Evolutionary conservation across 2,329 filamentous ascomycete species (phyloP), one percentile per base, ranked within the genome.

Genomic region (Blastomyces percursus): DNA sequence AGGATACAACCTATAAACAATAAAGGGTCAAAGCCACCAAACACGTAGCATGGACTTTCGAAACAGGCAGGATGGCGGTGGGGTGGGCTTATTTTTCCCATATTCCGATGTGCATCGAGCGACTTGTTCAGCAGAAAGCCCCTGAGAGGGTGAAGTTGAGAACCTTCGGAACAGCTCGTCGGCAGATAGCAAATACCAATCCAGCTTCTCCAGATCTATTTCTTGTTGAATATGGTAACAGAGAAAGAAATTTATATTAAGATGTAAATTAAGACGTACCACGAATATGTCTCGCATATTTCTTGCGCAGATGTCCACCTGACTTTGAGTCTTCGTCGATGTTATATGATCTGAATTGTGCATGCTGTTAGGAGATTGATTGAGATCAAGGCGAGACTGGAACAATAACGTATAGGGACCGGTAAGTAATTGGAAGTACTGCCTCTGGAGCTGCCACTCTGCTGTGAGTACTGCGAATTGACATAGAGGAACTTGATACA

Each of bases 1-100:
- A 92, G 80, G 44, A 91, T 82, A 24, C 82, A 79, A 21, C 87
- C 88, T 2, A 86, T 70, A 7, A 91, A 80, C 3, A 92, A 79
- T 59, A 93, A 84, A 1, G 84, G 80, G 2, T 89, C 88, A 67
- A 92, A 93, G 1, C 89, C 89, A 66, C 86, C 86, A 76, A 91
- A 91, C 68, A 91, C 85, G 74, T 92, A 92, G 21, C 42, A 86
- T 74, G 5, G 85, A 80, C 64, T 83, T 84, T 52, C 78, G 77
- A 54, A 85, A 71, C 65, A 81, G 80, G 64, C 81, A 82, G 4
- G 85, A 87, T 16, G 85, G 84, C 1, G 87, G 84, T 2, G 84
- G 81, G 3, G 86, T 85, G 4, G 86, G 86, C 8, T 81, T 80
- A 69, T 92, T 92, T 64, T 76, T 82, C 44, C 88, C 88, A 73